phyloP scores from a whole-genome alignment of 345 rosid genomes.

The Eutrema japonicum region DNA sequence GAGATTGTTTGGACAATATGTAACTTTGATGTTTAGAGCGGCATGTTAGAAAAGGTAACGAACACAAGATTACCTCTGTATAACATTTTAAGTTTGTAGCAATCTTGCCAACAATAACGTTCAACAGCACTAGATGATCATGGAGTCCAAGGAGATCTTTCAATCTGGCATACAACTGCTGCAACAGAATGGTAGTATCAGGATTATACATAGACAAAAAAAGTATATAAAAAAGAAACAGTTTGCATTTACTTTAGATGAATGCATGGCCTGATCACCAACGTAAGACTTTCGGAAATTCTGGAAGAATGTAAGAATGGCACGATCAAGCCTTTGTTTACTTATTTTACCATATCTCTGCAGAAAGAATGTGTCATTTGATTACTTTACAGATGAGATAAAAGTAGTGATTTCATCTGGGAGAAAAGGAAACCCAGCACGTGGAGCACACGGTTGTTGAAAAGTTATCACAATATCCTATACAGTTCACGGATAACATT shows the following conservation, averaged over 20 bases:
- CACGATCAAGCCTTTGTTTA: constrained; percentile 98
- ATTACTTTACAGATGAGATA: constrained; percentile 28
- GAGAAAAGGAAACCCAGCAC: constrained; percentile 18
- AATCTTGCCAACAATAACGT: constrained; percentile 93
- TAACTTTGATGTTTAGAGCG: constrained; percentile 23
- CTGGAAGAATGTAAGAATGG: constrained; percentile 97
- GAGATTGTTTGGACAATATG: constrained; percentile 26
- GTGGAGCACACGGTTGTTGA: constrained; percentile 19
- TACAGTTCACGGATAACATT: constrained; percentile 9
- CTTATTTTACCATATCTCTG: constrained; percentile 93
- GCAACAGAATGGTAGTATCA: constrained; percentile 56
- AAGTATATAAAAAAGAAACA: background rate
- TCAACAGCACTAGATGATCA: constrained; percentile 86
- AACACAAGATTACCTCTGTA: constrained; percentile 61
- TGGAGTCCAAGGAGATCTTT: constrained; percentile 93
- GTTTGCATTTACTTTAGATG: constrained; percentile 76
- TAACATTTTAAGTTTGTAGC: constrained; percentile 95
- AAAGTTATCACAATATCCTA: constrained; percentile 23
- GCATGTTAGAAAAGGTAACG: constrained; percentile 22
- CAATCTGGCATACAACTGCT: constrained; percentile 93
- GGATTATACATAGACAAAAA: constrained; percentile 30
- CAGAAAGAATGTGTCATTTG: constrained; percentile 31
- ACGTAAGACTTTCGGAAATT: constrained; percentile 97
- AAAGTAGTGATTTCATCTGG: constrained; percentile 27
- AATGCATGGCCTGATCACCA: constrained; percentile 99